Evolutionary conservation across 2,329 filamentous ascomycete species (phyloP).

Genomic region (Pseudogymnoascus pannorum): DNA sequence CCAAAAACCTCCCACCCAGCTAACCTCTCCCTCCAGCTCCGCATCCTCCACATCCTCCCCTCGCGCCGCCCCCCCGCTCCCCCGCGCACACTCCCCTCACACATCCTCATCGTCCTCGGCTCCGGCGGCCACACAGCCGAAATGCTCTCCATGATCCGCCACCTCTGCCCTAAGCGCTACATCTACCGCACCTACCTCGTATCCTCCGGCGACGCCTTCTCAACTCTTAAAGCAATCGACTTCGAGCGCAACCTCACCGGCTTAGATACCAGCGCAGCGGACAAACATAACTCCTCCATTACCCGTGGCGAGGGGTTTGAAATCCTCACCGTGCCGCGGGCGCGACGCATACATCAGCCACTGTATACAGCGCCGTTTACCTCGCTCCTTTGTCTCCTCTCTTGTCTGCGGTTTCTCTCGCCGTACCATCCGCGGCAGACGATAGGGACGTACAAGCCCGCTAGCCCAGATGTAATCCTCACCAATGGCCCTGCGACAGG

Average conservation of each 20-base stretch:
- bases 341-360: slow-evolving; percentile 74
- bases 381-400: slow-evolving; percentile 55
- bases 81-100: slow-evolving; percentile 35
- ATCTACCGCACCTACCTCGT: slow-evolving; percentile 76
- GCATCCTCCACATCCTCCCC: slow-evolving; percentile 25
- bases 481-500: slow-evolving; percentile 87
- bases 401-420: slow-evolving; percentile 50
- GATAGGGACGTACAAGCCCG: slow-evolving; percentile 25
- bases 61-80: slow-evolving; percentile 14
- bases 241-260: slow-evolving; percentile 47
- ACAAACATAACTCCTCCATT: slow-evolving; percentile 12
- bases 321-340: slow-evolving; percentile 64
- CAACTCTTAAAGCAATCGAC: slow-evolving; percentile 52
- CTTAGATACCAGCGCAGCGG: slow-evolving; percentile 21
- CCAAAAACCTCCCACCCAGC: not conserved
- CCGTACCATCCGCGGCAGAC: slow-evolving; percentile 17
- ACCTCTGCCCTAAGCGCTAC: slow-evolving; percentile 41
- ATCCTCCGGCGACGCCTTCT: slow-evolving; percentile 68
- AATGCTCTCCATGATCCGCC: slow-evolving; percentile 77
- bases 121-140: slow-evolving; percentile 93
- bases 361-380: slow-evolving; percentile 66
- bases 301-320: slow-evolving; percentile 46
- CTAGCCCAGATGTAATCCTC: slow-evolving; percentile 63
- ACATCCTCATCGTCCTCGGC: slow-evolving; percentile 77
- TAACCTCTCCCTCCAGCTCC: slow-evolving; percentile 20